A percentile compares a stretch with the other conserved stretches of the same genome.
Evolutionary conservation across 352 stramenopile genomes (phyloP).

Genomic region (Phytophthora foliorum): DNA sequence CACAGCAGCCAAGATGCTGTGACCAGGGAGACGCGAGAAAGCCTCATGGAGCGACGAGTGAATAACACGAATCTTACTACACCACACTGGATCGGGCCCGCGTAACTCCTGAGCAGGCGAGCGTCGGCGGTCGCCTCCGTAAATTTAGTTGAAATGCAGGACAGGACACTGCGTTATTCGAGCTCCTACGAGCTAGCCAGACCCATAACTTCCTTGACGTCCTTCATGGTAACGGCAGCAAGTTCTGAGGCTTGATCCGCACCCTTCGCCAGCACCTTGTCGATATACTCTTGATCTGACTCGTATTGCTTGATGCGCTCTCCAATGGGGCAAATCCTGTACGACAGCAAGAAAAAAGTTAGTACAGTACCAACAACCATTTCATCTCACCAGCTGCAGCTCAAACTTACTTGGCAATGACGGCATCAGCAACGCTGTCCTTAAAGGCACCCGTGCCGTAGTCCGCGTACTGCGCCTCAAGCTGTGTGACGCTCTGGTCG

Average conservation of each 20-base stretch:
- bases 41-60: slow-evolving; percentile 25
- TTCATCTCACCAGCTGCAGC: background rate
- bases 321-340: slow-evolving; percentile 95
- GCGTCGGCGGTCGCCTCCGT: slow-evolving; percentile 16
- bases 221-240: slow-evolving; percentile 74
- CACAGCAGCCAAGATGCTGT: slow-evolving; percentile 19
- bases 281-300: slow-evolving; percentile 92
- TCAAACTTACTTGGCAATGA: slow-evolving; percentile 92
- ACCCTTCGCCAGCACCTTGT: slow-evolving; percentile 91
- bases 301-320: slow-evolving; percentile 94
- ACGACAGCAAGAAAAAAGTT: slow-evolving; percentile 20
- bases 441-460: slow-evolving; percentile 95
- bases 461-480: slow-evolving; percentile 67
- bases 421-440: slow-evolving; percentile 93
- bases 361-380: slow-evolving; percentile 15
- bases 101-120: slow-evolving; percentile 22
- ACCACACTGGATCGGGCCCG: slow-evolving; percentile 4
- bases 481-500: slow-evolving; percentile 79
- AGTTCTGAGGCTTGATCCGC: slow-evolving; percentile 69
- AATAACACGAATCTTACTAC: slow-evolving; percentile 17
- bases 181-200: slow-evolving; percentile 39
- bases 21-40: slow-evolving; percentile 4
- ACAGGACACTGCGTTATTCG: background rate
- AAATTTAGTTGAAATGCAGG: slow-evolving; percentile 34
- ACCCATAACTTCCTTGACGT: slow-evolving; percentile 83